Conservation (phyloP, 2,329 filamentous ascomycete genomes). For the Emmonsia crescens region DNA sequence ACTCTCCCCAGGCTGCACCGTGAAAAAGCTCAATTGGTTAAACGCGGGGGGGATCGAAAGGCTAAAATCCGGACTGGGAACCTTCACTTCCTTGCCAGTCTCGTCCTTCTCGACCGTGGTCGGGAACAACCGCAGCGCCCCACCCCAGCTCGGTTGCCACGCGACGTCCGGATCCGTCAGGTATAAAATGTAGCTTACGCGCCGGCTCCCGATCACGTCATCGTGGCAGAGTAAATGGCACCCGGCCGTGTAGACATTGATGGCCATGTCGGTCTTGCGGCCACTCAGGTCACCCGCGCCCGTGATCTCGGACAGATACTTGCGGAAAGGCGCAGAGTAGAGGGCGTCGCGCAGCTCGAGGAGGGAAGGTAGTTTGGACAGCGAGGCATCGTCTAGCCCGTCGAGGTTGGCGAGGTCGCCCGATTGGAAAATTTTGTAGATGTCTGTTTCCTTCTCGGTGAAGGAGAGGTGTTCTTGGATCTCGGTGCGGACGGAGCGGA, state of each 20-base stretch:
- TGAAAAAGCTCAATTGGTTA: conserved; percentile 97
- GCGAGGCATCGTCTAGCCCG: conserved; percentile 75
- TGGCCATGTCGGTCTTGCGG: conserved; percentile 95
- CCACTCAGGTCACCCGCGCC: conserved; percentile 79
- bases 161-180: conserved; percentile 81
- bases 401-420: conserved; percentile 95
- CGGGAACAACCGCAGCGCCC: conserved; percentile 79
- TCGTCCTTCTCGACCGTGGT: conserved; percentile 53
- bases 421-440: conserved; percentile 99
- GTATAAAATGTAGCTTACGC: conserved; percentile 95
- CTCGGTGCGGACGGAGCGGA: conserved; percentile 78
- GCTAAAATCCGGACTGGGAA: conserved; percentile 65
- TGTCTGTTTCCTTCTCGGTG: conserved; percentile 97
- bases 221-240: conserved; percentile 95
- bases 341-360: conserved; percentile 84
- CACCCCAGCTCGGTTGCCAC: conserved; percentile 89
- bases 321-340: conserved; percentile 80
- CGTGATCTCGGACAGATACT: conserved; percentile 79
- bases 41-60: conserved; percentile 87
- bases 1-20: conserved; percentile 94
- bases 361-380: conserved; percentile 80
- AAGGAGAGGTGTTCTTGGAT: conserved; percentile 87
- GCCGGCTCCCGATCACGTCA: conserved; percentile 94
- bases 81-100: conserved; percentile 63
- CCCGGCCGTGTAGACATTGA: conserved; percentile 95